A percentile compares a stretch with the other conserved stretches of the same genome.
These are phyloP conservation scores for Glycine latifolia DNA, from an alignment of 306 rosid species.

Conservation along the genomic window DNA sequence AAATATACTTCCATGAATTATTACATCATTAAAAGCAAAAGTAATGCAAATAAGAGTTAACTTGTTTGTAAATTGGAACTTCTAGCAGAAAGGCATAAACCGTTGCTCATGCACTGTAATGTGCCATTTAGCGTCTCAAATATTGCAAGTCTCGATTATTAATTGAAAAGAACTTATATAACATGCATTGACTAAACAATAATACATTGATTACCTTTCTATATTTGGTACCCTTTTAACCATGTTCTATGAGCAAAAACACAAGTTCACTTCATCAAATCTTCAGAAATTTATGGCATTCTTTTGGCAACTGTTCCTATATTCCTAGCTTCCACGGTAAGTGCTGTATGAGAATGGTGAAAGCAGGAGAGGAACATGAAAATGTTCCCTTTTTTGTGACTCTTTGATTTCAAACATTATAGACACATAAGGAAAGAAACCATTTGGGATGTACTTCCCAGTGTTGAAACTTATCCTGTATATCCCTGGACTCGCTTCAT, in stretches of 20 bases:
- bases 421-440: slow-evolving; percentile 88
- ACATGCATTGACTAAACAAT: slow-evolving; percentile 16
- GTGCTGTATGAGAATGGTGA: slow-evolving; percentile 88
- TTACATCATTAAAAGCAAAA: too few relatives aligned
- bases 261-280: slow-evolving; percentile 27
- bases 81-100: neutral
- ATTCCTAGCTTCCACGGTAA: slow-evolving; percentile 86
- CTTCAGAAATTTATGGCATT: slow-evolving; percentile 9
- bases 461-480: slow-evolving; percentile 91
- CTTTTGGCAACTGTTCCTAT: slow-evolving; percentile 4
- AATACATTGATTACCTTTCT: neutral
- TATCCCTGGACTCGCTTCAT: slow-evolving; percentile 73
- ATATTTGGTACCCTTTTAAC: neutral
- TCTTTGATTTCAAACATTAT: slow-evolving; percentile 82
- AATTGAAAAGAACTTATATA: slow-evolving; percentile 2
- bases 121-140: neutral
- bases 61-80: neutral
- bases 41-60: too few relatives aligned
- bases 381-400: slow-evolving; percentile 78
- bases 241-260: slow-evolving; percentile 26
- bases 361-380: slow-evolving; percentile 89
- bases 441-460: slow-evolving; percentile 69
- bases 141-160: slow-evolving; percentile 33
- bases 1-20: neutral
- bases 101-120: neutral